Conservation (phyloP, 495 filamentous ascomycete genomes). For the Penicillium fimorum region DNA sequence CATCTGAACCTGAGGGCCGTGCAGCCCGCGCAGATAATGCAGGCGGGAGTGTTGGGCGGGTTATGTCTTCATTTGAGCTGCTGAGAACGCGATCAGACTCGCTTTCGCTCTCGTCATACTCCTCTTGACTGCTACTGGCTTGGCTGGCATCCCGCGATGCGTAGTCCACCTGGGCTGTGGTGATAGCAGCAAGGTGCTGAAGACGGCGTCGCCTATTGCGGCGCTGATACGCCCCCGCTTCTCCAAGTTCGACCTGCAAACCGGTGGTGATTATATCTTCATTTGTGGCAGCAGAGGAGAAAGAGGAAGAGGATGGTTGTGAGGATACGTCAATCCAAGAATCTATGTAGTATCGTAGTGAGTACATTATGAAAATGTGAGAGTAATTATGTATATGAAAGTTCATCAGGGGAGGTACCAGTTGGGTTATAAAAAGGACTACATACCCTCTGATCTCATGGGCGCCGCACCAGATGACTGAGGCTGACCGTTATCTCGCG, state of each 20-base stretch:
- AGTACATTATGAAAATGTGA: conserved; percentile 46
- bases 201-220: conserved; percentile 56
- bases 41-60: conserved; percentile 27
- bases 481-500: conserved; percentile 38
- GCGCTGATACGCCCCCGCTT: conserved; percentile 29
- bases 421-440: conserved; percentile 19
- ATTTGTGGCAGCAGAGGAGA: conserved; percentile 72
- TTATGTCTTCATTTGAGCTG: conserved; percentile 78
- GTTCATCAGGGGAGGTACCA: conserved; percentile 18
- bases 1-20: conserved; percentile 40
- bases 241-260: conserved; percentile 65
- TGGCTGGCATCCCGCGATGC: conserved; percentile 37
- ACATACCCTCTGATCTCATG: conserved; percentile 52
- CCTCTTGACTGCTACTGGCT: conserved; percentile 76
- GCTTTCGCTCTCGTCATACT: conserved; percentile 84
- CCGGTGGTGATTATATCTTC: conserved; percentile 89
- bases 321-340: conserved; percentile 97
- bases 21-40: conserved; percentile 25
- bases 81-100: conserved; percentile 80
- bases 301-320: conserved; percentile 83
- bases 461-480: conserved; percentile 36
- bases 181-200: conserved; percentile 45
- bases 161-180: conserved; percentile 51
- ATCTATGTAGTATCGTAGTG: conserved; percentile 64
- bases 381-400: conserved; percentile 25